phyloP scores from a whole-genome alignment of 2,329 filamentous ascomycete genomes.

The Sphaerulina vaccinii region DNA sequence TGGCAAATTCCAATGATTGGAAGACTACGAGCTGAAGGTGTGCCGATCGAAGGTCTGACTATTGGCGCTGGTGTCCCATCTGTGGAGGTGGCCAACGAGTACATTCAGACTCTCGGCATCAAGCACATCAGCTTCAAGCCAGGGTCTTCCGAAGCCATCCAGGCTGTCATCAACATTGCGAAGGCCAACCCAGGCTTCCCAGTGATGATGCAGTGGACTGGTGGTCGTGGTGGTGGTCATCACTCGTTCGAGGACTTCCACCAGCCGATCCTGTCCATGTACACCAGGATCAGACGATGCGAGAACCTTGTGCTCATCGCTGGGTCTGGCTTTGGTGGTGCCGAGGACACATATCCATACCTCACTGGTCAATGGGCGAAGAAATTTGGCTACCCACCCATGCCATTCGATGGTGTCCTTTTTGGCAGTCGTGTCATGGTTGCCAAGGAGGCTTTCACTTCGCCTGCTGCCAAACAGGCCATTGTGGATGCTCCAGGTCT shows the following conservation, averaged over 20 bases:
- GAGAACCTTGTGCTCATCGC: conserved; percentile 86
- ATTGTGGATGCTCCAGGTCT: conserved; percentile 84
- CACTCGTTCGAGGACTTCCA: conserved; percentile 97
- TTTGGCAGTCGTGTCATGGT: conserved; percentile 96
- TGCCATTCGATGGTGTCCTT: conserved; percentile 90
- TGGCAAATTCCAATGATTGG: conserved; percentile 89
- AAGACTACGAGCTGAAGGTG: conserved; percentile 76
- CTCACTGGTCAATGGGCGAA: conserved; percentile 86
- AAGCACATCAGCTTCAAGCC: conserved; percentile 96
- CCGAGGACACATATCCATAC: conserved; percentile 89
- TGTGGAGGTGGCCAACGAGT: conserved; percentile 88
- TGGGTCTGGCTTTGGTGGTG: conserved; percentile 86
- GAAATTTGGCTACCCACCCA: conserved; percentile 81
- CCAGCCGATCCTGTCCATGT: conserved; percentile 87
- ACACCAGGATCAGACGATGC: conserved; percentile 78
- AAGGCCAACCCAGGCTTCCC: conserved; percentile 92
- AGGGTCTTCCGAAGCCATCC: conserved; percentile 82
- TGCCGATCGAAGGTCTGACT: conserved; percentile 87
- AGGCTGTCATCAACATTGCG: conserved; percentile 86
- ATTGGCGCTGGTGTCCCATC: conserved; percentile 93
- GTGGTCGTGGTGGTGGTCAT: conserved; percentile 88
- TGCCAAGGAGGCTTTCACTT: conserved; percentile 87
- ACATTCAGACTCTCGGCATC: conserved; percentile 86
- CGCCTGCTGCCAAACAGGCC: conserved; percentile 81
- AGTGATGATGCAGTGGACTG: conserved; percentile 92